Conservation (phyloP, 352 stramenopile species). For the Phytophthora hibernalis region DNA sequence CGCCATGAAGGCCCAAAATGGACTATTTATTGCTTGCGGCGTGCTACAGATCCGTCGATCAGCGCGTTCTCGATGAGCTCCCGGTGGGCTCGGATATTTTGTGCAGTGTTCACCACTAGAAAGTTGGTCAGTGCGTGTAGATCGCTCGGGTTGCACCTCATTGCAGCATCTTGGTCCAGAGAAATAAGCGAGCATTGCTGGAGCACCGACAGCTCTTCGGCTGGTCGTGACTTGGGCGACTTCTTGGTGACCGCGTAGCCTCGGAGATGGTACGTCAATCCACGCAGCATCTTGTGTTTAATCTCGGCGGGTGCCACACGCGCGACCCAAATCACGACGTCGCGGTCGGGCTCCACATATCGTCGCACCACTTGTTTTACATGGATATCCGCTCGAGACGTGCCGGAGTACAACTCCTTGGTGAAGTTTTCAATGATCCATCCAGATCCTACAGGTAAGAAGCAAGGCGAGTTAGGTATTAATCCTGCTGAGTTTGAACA, state of each 20-base stretch:
- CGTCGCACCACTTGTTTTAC: conserved; percentile 55
- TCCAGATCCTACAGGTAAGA: conserved; percentile 8
- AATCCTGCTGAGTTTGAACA: neutral
- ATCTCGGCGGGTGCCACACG: conserved; percentile 49
- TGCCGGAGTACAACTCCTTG: conserved; percentile 48
- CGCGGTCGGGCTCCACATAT: conserved; percentile 49
- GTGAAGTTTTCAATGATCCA: conserved; percentile 49
- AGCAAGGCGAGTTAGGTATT: too few species aligned
- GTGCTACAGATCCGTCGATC: neutral
- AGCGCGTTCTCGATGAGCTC: conserved; percentile 29
- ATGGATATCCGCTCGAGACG: conserved; percentile 44
- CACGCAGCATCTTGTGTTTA: conserved; percentile 39
- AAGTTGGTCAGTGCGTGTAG: conserved; percentile 24
- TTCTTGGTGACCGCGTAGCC: conserved; percentile 50
- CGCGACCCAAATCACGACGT: conserved; percentile 47
- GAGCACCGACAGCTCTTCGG: conserved; percentile 8
- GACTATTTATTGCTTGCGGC: neutral
- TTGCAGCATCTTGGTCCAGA: conserved; percentile 12
- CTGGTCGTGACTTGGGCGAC: neutral
- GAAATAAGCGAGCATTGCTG: conserved; percentile 23
- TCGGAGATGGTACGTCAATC: conserved; percentile 45
- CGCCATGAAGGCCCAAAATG: conserved; percentile 6
- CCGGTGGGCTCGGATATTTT: conserved; percentile 23
- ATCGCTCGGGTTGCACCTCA: neutral
- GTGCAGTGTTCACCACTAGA: conserved; percentile 13